Evolutionary conservation across 176 grass and related monocot species (phyloP), one percentile per base, ranked within the genome.

Genomic region (Pontederia paniculata): DNA sequence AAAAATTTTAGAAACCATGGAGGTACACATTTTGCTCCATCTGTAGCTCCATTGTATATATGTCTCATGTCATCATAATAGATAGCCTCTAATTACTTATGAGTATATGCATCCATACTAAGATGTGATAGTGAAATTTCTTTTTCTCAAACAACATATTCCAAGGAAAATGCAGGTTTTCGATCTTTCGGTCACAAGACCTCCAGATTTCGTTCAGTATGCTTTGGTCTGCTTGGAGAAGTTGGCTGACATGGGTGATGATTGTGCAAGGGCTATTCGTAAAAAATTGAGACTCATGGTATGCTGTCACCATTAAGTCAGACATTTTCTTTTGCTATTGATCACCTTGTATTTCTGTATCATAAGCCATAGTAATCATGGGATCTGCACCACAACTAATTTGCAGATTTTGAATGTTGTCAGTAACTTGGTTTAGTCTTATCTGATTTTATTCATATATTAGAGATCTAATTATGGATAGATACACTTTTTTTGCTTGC

Each of bases 151-250:
- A 58, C 5, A 12, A 10, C n/a, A 14, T 31, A 42, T 17, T 41
- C 31, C 10, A 44, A 43, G 45, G 59, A 13, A 10, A 11, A 52
- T 44, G 45, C 69, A 71, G 69, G 57, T 71, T 11, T 52, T 71
- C 52, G 69, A 71, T 44, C 57, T 71, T 71, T 71, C 69, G 23
- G 56, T 17, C 14, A 17, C 10, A 20, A 71, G 44, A 46, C 69
- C 69, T 61, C 52, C 57, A 8, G 69, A 71, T 50, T 61, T 71
- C 44, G 69, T 71, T 10, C 46, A 61, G 17, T 53, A 52, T 52
- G 57, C 57, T 52, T 60, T 71, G 57, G 28, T 31, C n/a, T 71
- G 28, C 47, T 71, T 61, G 69, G 69, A 71, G 31, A 71, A 48
- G 47, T 52, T 71, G 57, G 55, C 69, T 71, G n/a, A 71, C 43